Evolutionary conservation across 768 basidiomycete species (phyloP).

Genomic region (Chalciporus pseudorubinellus): DNA sequence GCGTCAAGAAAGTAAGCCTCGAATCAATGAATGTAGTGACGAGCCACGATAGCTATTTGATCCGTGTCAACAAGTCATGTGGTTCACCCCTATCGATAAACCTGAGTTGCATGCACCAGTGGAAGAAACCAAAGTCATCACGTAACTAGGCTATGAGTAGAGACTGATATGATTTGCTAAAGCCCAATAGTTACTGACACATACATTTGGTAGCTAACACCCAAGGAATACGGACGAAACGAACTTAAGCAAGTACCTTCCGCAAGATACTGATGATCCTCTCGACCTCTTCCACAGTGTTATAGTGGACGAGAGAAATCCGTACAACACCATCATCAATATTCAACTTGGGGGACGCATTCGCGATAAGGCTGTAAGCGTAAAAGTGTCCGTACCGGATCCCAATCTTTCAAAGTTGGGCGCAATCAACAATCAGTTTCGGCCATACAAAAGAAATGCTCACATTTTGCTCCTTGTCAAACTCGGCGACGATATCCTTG

Average conservation of each 20-base stretch:
- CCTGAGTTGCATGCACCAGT: too few species aligned
- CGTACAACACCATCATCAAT: conserved; percentile 66
- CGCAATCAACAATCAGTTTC: background rate
- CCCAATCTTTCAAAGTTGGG: conserved; percentile 50
- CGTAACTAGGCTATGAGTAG: background rate
- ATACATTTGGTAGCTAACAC: background rate
- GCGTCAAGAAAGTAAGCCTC: background rate
- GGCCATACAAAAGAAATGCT: conserved; percentile 25
- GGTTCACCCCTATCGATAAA: background rate
- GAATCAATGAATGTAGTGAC: background rate
- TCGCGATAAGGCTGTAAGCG: conserved; percentile 59
- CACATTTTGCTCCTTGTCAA: conserved; percentile 64
- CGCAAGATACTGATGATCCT: conserved; percentile 55
- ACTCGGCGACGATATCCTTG: conserved; percentile 57
- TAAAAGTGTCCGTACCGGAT: conserved; percentile 81
- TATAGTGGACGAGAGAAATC: conserved; percentile 77
- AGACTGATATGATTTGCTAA: background rate
- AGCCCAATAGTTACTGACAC: background rate
- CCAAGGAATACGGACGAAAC: background rate
- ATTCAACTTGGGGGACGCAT: conserved; percentile 55
- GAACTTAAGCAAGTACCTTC: conserved; percentile 41
- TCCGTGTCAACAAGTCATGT: conserved; percentile 1
- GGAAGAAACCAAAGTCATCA: too few species aligned
- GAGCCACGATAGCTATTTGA: background rate
- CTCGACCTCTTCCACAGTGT: conserved; percentile 69